Conservation (phyloP, 83 land plant genomes). For the Picea mariana region DNA sequence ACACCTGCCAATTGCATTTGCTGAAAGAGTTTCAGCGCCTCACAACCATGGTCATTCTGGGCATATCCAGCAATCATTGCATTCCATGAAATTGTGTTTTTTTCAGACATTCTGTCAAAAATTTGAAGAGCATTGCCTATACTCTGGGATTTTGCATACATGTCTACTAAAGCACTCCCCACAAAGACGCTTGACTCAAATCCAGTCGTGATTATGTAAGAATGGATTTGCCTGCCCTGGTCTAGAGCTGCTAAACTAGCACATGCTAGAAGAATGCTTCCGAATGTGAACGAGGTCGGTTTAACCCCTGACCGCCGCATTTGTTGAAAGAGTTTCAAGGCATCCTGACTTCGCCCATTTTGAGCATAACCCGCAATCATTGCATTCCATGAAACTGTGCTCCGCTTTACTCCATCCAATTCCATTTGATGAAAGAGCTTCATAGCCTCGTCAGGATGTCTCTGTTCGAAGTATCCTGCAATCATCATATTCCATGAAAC, state of each 20-base stretch:
- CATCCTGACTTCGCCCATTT: constrained; percentile 11
- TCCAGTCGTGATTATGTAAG: constrained; percentile 39
- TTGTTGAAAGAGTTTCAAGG: constrained; percentile 21
- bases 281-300: constrained; percentile 25
- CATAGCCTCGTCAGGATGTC: no score
- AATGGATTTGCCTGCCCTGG: constrained; percentile 53
- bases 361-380: constrained; percentile 28
- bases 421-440: no score
- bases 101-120: constrained; percentile 9
- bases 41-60: background rate
- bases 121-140: constrained; percentile 13
- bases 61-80: constrained; percentile 9
- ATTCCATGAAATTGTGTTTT: background rate
- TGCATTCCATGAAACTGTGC: constrained; percentile 10
- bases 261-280: constrained; percentile 23
- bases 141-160: constrained; percentile 26
- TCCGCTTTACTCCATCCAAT: background rate
- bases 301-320: constrained; percentile 17
- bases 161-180: constrained; percentile 49
- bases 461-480: constrained; percentile 16
- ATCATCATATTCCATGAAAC: constrained; percentile 49
- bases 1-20: background rate
- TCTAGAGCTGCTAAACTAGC: constrained; percentile 38
- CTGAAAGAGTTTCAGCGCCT: background rate
- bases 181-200: constrained; percentile 47